phyloP scores from a whole-genome alignment of 2,329 filamentous ascomycete genomes.

The Blumeria graminis region DNA sequence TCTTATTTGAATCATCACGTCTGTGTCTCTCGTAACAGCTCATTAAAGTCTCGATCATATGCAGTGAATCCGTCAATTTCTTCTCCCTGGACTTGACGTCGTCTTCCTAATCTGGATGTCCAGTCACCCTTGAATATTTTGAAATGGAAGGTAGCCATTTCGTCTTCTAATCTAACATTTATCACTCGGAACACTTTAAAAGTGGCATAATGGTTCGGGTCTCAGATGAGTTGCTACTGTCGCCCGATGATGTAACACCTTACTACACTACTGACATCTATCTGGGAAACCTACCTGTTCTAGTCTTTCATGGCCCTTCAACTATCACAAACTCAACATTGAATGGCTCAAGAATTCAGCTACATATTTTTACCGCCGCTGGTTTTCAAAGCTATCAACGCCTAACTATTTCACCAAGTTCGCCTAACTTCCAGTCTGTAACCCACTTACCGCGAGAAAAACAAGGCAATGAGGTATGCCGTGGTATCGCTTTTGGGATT shows the following conservation, averaged over 20 bases:
- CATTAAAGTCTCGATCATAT: too few species aligned
- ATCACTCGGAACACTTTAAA: slow-evolving; percentile 1
- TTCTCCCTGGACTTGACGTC: not conserved
- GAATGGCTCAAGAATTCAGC: slow-evolving; percentile 81
- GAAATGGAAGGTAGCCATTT: slow-evolving; percentile 11
- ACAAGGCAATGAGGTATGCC: slow-evolving; percentile 82
- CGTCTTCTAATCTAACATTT: slow-evolving; percentile 5
- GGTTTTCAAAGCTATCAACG: slow-evolving; percentile 78
- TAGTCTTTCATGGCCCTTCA: slow-evolving; percentile 81
- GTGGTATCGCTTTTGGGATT: slow-evolving; percentile 74
- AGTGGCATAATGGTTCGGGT: slow-evolving; percentile 54
- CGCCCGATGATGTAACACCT: slow-evolving; percentile 59
- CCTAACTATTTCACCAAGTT: slow-evolving; percentile 80
- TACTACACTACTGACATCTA: slow-evolving; percentile 76
- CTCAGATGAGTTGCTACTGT: slow-evolving; percentile 51
- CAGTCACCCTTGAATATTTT: slow-evolving; percentile 5
- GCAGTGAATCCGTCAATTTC: too few species aligned
- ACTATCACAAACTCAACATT: slow-evolving; percentile 68
- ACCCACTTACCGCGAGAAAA: slow-evolving; percentile 75
- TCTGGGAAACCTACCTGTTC: slow-evolving; percentile 54
- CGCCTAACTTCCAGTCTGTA: slow-evolving; percentile 74
- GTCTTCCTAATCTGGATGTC: slow-evolving; percentile 1
- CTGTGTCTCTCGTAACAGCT: too few species aligned
- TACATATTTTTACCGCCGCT: slow-evolving; percentile 74
- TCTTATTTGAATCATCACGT: too few species aligned